Base-by-base conservation (phyloP, 1,284 basidiomycete species). In the Apiotrichum gracile region DNA sequence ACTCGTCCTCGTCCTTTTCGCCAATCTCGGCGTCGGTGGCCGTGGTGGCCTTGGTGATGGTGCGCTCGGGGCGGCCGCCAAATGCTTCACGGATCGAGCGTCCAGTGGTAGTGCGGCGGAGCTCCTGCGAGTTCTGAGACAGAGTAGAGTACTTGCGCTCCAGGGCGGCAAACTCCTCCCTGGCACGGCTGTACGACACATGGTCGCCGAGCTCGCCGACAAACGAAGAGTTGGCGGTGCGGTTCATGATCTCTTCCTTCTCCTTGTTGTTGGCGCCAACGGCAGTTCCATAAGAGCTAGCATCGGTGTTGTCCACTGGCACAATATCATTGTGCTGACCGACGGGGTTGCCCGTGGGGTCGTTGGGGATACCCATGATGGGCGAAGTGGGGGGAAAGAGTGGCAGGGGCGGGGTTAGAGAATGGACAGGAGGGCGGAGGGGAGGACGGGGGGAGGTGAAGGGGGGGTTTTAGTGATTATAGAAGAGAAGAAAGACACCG, bases 151-250 rank as follows among this genome's bases (percentile, higher is more conserved):
- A 70, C 39, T 57, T 57, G 54, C 72, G 56, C 55, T 74, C 70
- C 26, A 74, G 66, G 17, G 68, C 68, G 5, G 65, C 63, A 52
- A 72, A 74, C 43, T 74, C 65, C 22, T 66, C 57, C 54, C 69
- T 69, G 16, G 67, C 72, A 27, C 64, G 59, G 22, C 55, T 53
- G 35, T 71, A 66, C 3, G 66, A 67, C 16, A 74, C 72, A 14
- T 56, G 55, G 17, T 61, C 60, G 31, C 62, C 65, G 14, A 74
- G 57, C 34, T 70, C 67, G 21, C 61, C 70, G 17, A 74, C 58
- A 14, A 67, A 66, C 0, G 69, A 71, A 42, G 58, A 51, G 38
- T 58, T 50, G 24, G 48, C 47, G 10, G 63, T 56, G 38, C 60
- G 49, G 48, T 63, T 61, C n/a, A 51, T n/a, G 29, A 10, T 38